These are phyloP conservation scores for Actinomortierella ambigua DNA, from an alignment of 371 early-diverging fungal species.

Conservation along the genomic window DNA sequence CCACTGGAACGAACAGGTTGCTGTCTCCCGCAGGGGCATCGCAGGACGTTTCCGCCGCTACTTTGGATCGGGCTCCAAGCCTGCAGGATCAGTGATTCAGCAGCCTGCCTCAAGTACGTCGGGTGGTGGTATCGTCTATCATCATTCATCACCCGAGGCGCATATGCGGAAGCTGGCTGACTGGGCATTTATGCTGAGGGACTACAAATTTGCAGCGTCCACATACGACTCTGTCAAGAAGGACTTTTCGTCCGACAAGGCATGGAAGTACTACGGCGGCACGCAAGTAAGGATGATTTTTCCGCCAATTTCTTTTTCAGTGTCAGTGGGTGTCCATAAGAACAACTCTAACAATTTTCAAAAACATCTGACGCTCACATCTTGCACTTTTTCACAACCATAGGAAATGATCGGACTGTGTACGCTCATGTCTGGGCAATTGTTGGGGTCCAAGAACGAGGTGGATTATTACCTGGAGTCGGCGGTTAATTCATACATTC, in stretches of 20 bases:
- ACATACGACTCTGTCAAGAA: constrained; percentile 90
- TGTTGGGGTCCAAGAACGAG: constrained; percentile 61
- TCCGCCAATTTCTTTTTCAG: neutral
- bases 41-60: constrained; percentile 88
- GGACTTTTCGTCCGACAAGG: constrained; percentile 86
- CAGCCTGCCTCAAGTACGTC: constrained; percentile 37
- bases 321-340: neutral
- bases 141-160: constrained; percentile 84
- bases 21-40: constrained; percentile 84
- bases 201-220: constrained; percentile 86
- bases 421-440: constrained; percentile 67
- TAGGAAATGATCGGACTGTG: constrained; percentile 94
- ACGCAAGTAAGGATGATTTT: constrained; percentile 58
- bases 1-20: constrained; percentile 91
- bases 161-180: constrained; percentile 92
- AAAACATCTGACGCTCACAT: neutral
- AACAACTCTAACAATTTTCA: constrained; percentile 12
- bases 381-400: too few relatives aligned
- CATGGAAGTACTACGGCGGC: constrained; percentile 85
- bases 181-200: constrained; percentile 94
- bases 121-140: constrained; percentile 64
- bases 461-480: constrained; percentile 81
- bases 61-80: constrained; percentile 67
- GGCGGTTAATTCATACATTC: constrained; percentile 73
- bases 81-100: constrained; percentile 42